These are phyloP conservation scores for Pyrenophora teres DNA, from an alignment of 2,329 filamentous ascomycete genomes.

Conservation along the genomic window DNA sequence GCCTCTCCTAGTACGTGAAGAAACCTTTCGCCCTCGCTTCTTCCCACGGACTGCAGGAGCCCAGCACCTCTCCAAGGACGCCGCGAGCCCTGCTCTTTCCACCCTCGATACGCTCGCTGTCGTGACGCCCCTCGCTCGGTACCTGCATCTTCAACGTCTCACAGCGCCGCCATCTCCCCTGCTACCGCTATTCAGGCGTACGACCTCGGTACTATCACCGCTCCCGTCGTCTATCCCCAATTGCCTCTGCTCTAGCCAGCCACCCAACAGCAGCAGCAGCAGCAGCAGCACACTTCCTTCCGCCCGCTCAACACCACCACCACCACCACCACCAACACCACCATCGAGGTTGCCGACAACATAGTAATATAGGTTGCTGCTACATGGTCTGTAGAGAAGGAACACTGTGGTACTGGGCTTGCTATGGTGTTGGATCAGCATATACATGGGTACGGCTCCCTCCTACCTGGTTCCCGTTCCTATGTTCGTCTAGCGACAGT, in stretches of 20 bases:
- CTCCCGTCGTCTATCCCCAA: conserved; percentile 30
- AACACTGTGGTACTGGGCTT: conserved; percentile 36
- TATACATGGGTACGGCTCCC: conserved; percentile 47
- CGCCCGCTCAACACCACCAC: conserved; percentile 26
- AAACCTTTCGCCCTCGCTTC: conserved; percentile 30
- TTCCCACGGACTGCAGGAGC: conserved; percentile 21
- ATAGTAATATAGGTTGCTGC: conserved; percentile 27
- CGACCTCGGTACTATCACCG: conserved; percentile 34
- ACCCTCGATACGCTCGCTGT: conserved; percentile 27
- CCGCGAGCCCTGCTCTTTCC: conserved; percentile 21
- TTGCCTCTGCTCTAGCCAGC: conserved; percentile 27
- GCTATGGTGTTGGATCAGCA: conserved; percentile 51
- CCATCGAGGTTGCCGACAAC: conserved; percentile 22
- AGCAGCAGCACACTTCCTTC: conserved; percentile 20
- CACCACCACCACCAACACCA: conserved; percentile 16
- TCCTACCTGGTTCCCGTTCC: conserved; percentile 23
- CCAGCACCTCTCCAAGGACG: conserved; percentile 21
- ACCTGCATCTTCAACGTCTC: conserved; percentile 41
- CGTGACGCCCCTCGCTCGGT: conserved; percentile 30
- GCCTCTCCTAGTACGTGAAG: conserved; percentile 34
- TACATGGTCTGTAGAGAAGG: conserved; percentile 39
- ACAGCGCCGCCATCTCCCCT: conserved; percentile 34
- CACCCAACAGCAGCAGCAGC: conserved; percentile 13
- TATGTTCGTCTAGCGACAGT: conserved; percentile 16
- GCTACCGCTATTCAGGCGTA: conserved; percentile 30